Evolutionary conservation across 1,139 yeast genomes (phyloP), one percentile per base, ranked within the genome.

Genomic region (Candida sojae): DNA sequence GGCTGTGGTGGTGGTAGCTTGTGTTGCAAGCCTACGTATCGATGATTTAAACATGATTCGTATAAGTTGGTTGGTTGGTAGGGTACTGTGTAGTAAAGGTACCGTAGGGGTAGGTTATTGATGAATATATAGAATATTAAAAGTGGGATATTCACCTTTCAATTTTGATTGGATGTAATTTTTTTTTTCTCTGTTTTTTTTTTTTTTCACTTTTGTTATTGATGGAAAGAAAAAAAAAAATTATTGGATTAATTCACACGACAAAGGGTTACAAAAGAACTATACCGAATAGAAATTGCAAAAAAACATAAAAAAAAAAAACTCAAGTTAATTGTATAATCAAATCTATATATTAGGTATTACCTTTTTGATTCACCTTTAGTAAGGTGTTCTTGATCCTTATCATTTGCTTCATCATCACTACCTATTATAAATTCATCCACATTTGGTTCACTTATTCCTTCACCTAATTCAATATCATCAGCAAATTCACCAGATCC

Each of bases 391-490:
- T 23, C 42, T 39, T 39, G 12, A 25, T 34, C n/a, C 8, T 34
- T 26, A 13, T 29, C 53, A 12, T 54, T 59, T n/a, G n/a, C n/a
- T 48, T 79, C 83, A 29, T 77, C 82, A 46, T 78, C 83, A 53
- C 80, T 75, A 33, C 67, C 78, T 48, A 79, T 73, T 32, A 75
- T 65, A 50, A 57, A 68, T 32, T 64, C 63, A 37, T 62, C 68
- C 6, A 53, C 52, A 28, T 51, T 53, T 5, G 45, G 49, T 30
- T 53, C 49, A 7, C 56, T 49, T 12, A 57, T 52, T 33, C 58
- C 57, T 17, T 62, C 72, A 10, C 67, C 71, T 67, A 76, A 53
- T 56, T 76, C 82, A 38, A 77, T 72, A 44, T 71, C 71, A 44
- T 67, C 69, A 28, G 31, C 33, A 42, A 59, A 58, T 8, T 57